Percentiles rank a stretch among this genome's conserved stretches.
Evolutionary conservation across 75 land plant species (phyloP).

Genomic region (Cryptomeria japonica): DNA sequence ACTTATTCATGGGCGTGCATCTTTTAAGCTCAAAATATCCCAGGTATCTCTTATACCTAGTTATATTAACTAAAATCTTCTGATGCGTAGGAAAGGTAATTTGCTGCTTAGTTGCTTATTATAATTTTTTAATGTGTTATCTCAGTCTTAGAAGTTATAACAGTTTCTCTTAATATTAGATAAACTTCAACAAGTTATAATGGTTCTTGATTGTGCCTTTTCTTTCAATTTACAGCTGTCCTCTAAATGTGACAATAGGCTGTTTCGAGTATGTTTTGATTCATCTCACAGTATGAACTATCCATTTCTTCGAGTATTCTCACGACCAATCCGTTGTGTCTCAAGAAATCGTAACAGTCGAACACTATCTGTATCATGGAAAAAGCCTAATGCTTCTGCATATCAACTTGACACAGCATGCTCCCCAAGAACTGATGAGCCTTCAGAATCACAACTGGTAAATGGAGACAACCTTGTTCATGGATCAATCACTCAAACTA

Average conservation of each 20-base stretch:
- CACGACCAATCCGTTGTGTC: conserved; percentile 79
- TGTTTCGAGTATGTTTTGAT: conserved; percentile 74
- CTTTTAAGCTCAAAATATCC: conserved; percentile 92
- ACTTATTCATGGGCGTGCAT: conserved; percentile 79
- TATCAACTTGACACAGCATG: conserved; percentile 35
- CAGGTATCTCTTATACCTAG: conserved; percentile 42
- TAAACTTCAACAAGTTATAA: background rate
- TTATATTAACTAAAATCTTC: background rate
- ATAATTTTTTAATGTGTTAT: background rate
- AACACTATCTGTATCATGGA: conserved; percentile 34
- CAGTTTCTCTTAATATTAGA: background rate
- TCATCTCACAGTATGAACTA: conserved; percentile 39
- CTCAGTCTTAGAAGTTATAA: background rate
- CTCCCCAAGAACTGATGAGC: conserved; percentile 40
- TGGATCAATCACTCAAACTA: conserved; percentile 2
- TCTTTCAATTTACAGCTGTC: conserved; percentile 67
- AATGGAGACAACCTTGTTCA: conserved; percentile 6
- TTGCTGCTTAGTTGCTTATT: conserved; percentile 4
- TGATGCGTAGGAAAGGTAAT: background rate
- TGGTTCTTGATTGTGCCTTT: conserved; percentile 8
- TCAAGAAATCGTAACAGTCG: conserved; percentile 70
- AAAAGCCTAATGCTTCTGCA: conserved; percentile 27
- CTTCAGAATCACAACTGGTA: conserved; percentile 18
- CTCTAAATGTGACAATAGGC: conserved; percentile 83
- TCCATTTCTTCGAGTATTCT: conserved; percentile 73